phyloP scores from a whole-genome alignment of 805 yeast genomes.

The Hanseniaspora valbyensis region DNA sequence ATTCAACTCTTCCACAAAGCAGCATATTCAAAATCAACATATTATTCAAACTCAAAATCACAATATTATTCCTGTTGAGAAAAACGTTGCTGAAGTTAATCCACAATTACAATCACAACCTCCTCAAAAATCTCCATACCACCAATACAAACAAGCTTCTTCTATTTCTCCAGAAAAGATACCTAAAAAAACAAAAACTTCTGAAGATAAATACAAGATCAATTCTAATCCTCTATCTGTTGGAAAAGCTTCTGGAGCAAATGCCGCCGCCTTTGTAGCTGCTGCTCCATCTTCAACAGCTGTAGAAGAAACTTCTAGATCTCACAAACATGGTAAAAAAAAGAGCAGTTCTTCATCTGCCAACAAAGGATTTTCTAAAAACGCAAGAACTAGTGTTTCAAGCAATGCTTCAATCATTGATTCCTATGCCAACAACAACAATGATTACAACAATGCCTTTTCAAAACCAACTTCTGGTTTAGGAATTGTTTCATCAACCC shows the following conservation, averaged over 20 bases:
- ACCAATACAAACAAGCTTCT: conserved; percentile 2
- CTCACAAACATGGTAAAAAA: neutral
- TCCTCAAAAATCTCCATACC: conserved; percentile 7
- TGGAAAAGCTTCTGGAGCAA: conserved; percentile 10
- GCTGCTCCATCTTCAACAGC: conserved; percentile 5
- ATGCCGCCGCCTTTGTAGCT: conserved; percentile 5
- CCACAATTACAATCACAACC: too few species aligned
- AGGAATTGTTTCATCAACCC: conserved; percentile 6
- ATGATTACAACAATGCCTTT: neutral
- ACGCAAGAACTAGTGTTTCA: conserved; percentile 3
- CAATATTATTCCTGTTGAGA: neutral
- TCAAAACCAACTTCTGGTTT: conserved; percentile 15
- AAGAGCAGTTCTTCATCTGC: too few species aligned
- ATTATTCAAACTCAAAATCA: neutral
- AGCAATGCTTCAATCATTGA: conserved; percentile 10
- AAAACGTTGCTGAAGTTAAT: neutral
- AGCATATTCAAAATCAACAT: too few species aligned
- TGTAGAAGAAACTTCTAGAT: neutral
- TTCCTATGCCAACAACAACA: conserved; percentile 8
- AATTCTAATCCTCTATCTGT: conserved; percentile 6
- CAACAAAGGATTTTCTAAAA: neutral
- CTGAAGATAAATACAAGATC: neutral
- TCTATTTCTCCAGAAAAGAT: neutral
- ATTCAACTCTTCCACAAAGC: neutral
- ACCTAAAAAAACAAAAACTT: neutral